phyloP scores from a whole-genome alignment of 148 eudicot genomes.

The Rhododendron williamsianum region DNA sequence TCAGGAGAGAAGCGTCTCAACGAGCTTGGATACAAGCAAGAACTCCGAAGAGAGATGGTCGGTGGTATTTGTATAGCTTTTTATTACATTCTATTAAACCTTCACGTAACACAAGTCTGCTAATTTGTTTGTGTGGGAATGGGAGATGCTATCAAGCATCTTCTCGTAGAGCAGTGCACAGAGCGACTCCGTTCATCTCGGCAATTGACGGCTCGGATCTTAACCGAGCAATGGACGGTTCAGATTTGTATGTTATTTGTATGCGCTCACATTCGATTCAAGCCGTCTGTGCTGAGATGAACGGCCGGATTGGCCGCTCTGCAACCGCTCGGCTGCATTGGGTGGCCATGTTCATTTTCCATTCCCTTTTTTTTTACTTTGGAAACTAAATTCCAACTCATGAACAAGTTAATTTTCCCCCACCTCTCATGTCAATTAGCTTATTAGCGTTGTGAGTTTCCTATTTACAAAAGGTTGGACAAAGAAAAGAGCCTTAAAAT shows the following conservation, averaged over 20 bases:
- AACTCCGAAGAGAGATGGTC: conserved; percentile 63
- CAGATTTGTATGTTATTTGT: too few relatives aligned
- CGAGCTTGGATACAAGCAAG: conserved; percentile 64
- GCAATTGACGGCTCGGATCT: too few relatives aligned
- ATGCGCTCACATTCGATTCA: too few relatives aligned
- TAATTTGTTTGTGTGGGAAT: background rate
- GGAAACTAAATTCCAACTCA: background rate
- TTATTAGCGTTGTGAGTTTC: background rate
- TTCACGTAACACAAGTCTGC: background rate
- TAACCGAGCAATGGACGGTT: too few relatives aligned
- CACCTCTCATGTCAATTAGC: background rate
- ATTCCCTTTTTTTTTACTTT: background rate
- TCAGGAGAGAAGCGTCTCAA: conserved; percentile 63
- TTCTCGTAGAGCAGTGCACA: too few relatives aligned
- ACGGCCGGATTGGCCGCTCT: too few relatives aligned
- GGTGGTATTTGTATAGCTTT: too few relatives aligned
- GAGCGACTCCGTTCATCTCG: too few relatives aligned
- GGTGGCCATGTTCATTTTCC: background rate
- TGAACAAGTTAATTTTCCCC: background rate
- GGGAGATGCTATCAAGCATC: too few relatives aligned
- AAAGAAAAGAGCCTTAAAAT: too few relatives aligned
- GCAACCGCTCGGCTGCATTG: background rate
- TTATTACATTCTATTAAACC: background rate
- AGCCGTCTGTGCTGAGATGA: too few relatives aligned
- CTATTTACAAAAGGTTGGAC: background rate